Conservation (phyloP, 73 alveolate species). For the Uronychia binucleata region DNA sequence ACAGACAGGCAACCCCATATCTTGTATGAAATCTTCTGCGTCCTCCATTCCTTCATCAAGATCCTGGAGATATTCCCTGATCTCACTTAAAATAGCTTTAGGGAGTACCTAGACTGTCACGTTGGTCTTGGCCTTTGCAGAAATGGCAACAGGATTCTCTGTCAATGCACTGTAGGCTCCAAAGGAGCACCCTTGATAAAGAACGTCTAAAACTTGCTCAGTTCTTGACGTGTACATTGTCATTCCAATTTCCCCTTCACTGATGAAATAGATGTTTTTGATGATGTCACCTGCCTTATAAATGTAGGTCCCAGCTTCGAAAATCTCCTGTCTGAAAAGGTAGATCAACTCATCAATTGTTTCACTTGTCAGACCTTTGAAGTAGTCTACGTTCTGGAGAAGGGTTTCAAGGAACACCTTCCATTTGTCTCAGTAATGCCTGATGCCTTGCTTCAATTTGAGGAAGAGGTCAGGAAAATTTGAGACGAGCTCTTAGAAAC, state of each 20-base stretch:
- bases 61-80: too few species aligned
- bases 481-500: neutral
- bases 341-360: neutral
- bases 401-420: neutral
- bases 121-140: too few species aligned
- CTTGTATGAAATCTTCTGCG: too few species aligned
- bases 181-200: constrained; percentile 15
- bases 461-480: neutral
- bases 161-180: constrained; percentile 12
- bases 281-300: neutral
- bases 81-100: too few species aligned
- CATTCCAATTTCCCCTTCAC: constrained; percentile 5
- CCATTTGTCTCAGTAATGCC: neutral
- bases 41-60: too few species aligned
- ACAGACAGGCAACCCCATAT: too few species aligned
- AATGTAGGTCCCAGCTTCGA: neutral
- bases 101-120: too few species aligned
- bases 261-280: neutral
- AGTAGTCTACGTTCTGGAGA: neutral
- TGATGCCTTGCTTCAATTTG: neutral
- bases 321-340: neutral
- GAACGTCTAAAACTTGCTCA: constrained; percentile 7
- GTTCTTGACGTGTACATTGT: neutral
- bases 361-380: neutral
- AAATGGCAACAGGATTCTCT: too few species aligned